Base-by-base conservation (phyloP, 352 stramenopile genomes). In the Thalassiosira hispida region DNA sequence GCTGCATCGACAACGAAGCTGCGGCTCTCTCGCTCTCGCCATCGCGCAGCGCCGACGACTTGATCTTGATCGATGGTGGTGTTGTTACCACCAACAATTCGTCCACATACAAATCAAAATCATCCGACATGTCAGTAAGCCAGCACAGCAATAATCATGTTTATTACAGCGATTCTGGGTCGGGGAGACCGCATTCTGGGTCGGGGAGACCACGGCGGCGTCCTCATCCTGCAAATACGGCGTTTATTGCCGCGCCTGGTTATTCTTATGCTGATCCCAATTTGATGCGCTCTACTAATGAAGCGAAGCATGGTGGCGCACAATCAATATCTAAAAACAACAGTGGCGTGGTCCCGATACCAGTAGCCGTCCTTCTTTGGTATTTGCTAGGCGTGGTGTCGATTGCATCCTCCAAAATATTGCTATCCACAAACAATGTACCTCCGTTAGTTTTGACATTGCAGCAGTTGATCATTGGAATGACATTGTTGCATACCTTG, bases 371-470 rank as follows among this genome's bases (percentile, higher is more conserved):
- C 9, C 12, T 84, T 12, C 55, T 90, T 1, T 94, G 89, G 89
- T 94, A 92, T 69, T 61, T 85, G 1, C 60, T 94, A 5, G 89
- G 89, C 20, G 81, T 94, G 12, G 16, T 92, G 0, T 88, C 77
- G 14, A 94, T 94, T 61, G 77, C 79, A 22, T 83, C 83, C 0
- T 88, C 86, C 14, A 94, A 94, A 65, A 40, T 92, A 44, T 57
- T 94, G n/a, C 56, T 93, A 11, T 83, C 66, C 8, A 61, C 38
- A 7, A 65, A 79, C 29, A n/a, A 75, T 16, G 64, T 91, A 1
- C 63, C 86, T 18, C 89, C 89, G 12, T 52, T 91, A 9, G 65
- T 83, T 42, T 77, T 94, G 72, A 94, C 84, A 9, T 29, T 89
- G 14, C 86, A 92, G 63, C 89, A 94, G 70, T 71, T 94, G 2